Evolutionary conservation across 768 basidiomycete species (phyloP).

Genomic region (Panellus pusillus): DNA sequence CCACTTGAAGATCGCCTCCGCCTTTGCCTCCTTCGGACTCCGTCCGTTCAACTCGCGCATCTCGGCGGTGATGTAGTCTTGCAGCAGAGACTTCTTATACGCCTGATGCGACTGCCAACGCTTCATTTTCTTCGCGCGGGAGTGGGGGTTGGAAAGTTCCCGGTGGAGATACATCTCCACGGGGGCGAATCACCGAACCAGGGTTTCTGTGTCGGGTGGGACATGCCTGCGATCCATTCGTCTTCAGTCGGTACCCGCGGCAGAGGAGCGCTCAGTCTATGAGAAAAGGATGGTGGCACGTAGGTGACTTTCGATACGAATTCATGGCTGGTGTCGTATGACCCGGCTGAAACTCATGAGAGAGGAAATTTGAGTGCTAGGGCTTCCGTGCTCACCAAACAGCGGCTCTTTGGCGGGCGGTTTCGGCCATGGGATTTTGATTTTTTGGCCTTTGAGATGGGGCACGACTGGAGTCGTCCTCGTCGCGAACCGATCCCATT

Average conservation of each 20-base stretch:
- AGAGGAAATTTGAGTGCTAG: neutral
- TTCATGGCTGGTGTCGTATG: constrained; percentile 66
- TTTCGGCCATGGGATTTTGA: constrained; percentile 73
- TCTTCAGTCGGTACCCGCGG: constrained; percentile 49
- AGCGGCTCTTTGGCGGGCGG: constrained; percentile 37
- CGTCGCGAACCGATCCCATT: constrained; percentile 74
- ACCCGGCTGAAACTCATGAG: constrained; percentile 38
- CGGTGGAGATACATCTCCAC: constrained; percentile 64
- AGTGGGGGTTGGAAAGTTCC: constrained; percentile 81
- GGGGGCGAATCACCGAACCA: constrained; percentile 54
- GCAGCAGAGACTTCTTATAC: constrained; percentile 49
- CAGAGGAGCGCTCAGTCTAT: constrained; percentile 34
- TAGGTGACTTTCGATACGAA: constrained; percentile 72
- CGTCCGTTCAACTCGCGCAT: constrained; percentile 60
- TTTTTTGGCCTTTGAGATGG: constrained; percentile 37
- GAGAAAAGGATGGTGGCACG: constrained; percentile 54
- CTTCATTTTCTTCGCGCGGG: constrained; percentile 76
- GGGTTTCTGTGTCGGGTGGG: constrained; percentile 49
- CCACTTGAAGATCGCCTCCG: constrained; percentile 78
- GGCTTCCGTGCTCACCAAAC: constrained; percentile 35
- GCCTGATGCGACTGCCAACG: constrained; percentile 66
- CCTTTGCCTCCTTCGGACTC: constrained; percentile 58
- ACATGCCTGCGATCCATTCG: constrained; percentile 57
- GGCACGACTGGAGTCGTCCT: constrained; percentile 62
- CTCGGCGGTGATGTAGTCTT: constrained; percentile 54